Evolutionary conservation across 2,329 filamentous ascomycete species (phyloP), one percentile per base, ranked within the genome.

Genomic region (Colletotrichum tabaci): DNA sequence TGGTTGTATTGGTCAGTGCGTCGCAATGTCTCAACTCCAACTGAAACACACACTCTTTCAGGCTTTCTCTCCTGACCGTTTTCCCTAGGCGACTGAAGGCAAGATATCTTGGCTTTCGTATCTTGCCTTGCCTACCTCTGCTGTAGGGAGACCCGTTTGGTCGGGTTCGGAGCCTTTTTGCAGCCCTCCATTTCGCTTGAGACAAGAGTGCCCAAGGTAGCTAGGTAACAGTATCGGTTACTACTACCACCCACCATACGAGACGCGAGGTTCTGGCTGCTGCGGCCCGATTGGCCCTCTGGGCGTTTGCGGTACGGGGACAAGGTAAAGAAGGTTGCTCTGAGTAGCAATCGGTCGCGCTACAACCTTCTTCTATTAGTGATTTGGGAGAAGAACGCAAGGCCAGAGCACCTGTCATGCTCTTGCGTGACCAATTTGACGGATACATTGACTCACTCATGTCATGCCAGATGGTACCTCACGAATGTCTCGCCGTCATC

Each of bases 41-140:
- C 65, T 63, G 65, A 72, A 72, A 69, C 65, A 68, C 50, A 40
- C 21, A 15, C 16, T 42, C 26, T 61, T 40, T 53, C 50, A 40
- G 21, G 21, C 13, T 42, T 38, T 61, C 50, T 53, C 18, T 58
- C 46, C 46, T 60, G 38, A 38, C 38, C 49, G 47, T 63, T 53
- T 63, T 46, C 23, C 55, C 49, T 57, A 18, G 58, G 9, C 38
- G 49, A 55, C 49, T 12, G 38, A 30, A 49, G 49, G 23, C 35
- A 42, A 61, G 26, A 44, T 23, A 50, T 30, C 18, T 47, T 47
- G 35, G 44, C 55, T 42, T 35, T 42, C 4, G 18, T 40, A 21
- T 13, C 35, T n/a, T 53, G 52, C 35, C 53, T 21, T 35, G 30
- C 53, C 53, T 23, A 16, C 30, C 4, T 57, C 16, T 38, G 13